phyloP scores from a whole-genome alignment of 257 asterid species.

The Nicotiana obtusifolia region DNA sequence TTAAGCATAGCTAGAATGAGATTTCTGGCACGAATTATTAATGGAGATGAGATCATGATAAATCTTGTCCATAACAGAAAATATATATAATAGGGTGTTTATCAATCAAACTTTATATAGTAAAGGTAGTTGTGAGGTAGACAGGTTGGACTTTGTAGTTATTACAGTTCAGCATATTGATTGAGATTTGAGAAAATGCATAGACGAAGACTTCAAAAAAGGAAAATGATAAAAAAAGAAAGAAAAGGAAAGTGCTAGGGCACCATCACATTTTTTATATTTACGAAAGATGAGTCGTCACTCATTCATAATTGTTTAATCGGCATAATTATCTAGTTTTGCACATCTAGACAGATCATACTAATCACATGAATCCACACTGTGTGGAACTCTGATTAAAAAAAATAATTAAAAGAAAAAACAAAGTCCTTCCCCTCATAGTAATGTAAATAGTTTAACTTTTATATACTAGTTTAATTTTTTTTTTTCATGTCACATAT shows the following conservation, averaged over 20 bases:
- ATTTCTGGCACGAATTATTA: not conserved
- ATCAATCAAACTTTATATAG: not conserved
- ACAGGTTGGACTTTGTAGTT: not conserved
- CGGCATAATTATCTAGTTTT: not conserved
- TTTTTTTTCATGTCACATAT: too few relatives aligned
- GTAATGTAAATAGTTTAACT: not conserved
- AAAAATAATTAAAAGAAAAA: too few relatives aligned
- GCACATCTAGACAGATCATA: not conserved
- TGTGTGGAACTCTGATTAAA: not conserved
- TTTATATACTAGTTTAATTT: too few relatives aligned
- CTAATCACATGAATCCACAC: not conserved
- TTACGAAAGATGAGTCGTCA: not conserved
- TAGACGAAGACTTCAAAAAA: not conserved
- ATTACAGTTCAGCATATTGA: not conserved
- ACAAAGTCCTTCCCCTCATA: not conserved
- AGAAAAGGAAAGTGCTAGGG: not conserved
- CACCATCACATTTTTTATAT: not conserved
- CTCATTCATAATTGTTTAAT: not conserved
- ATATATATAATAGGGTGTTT: not conserved
- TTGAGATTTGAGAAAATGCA: too few relatives aligned
- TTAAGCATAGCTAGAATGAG: not conserved
- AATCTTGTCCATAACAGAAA: not conserved
- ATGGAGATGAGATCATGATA: not conserved
- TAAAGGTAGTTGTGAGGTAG: not conserved
- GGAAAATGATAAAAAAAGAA: not conserved